Evolutionary conservation across 2,329 filamentous ascomycete species (phyloP), one percentile per base, ranked within the genome.

Genomic region (Leptographium flavum): DNA sequence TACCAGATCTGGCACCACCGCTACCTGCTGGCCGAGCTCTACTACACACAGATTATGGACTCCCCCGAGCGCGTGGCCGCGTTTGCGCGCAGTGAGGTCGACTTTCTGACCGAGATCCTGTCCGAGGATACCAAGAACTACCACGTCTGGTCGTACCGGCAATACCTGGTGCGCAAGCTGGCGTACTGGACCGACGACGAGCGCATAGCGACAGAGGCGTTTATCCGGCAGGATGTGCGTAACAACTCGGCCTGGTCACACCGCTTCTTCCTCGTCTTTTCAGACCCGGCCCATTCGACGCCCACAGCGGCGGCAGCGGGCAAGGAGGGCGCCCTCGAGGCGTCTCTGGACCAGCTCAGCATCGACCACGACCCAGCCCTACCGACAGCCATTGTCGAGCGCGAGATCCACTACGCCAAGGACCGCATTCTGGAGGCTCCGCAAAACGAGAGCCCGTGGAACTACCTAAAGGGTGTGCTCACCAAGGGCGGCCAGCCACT

Each of bases 161-260:
- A 94, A 60, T 79, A 75, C 57, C 62, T 81, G 19, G 74, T 79
- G 35, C 65, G 66, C 43, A 77, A 76, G 57, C 63, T 83, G 70
- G 81, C 78, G 59, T 82, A 66, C 69, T 94, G 62, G 72, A 50
- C 49, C 40, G 50, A 50, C 19, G 69, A 85, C 58, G 79, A 98
- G 69, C 67, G 93, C 19, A 63, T 68, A 43, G 79, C 81, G 48
- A 76, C 86, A 30, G 82, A 92, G 58, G 63, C 64, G 33, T 73
- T 94, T 60, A 74, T 98, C 47, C 69, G 76, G 47, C 68, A 76
- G 30, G 92, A 98, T 62, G 79, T 96, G 48, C 76, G 88, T 57
- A 98, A 98, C 67, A 98, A 98, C 63, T 92, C 84, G 38, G 92
- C 90, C 15, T 98, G 92, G 92, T 93, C 90, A 53, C 90, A 98